Percentiles rank a stretch among this genome's conserved stretches.
These are phyloP conservation scores for Solanum pinnatisectum DNA, from an alignment of 257 asterid genomes.

Conservation along the genomic window DNA sequence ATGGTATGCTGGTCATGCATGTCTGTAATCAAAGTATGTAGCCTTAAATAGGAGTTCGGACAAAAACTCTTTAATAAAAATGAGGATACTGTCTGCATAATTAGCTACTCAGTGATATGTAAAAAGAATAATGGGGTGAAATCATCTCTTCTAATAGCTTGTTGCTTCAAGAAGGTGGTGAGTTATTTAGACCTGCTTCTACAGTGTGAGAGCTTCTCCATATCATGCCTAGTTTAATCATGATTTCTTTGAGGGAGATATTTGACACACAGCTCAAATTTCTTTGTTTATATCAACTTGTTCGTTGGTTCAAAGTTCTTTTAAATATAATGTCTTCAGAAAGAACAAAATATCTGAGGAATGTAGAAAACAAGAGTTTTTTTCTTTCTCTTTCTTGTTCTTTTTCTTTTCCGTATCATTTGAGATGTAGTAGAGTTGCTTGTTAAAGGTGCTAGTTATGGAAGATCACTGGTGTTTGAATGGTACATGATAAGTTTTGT, in stretches of 20 bases:
- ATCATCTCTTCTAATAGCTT: not conserved
- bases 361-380: not conserved
- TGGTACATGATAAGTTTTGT: not conserved
- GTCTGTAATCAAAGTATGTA: not conserved
- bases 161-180: not conserved
- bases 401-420: not conserved
- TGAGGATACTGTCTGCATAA: not conserved
- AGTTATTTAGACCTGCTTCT: not conserved
- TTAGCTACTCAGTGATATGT: not conserved
- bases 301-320: not conserved
- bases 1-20: no score
- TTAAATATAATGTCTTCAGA: not conserved
- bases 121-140: not conserved
- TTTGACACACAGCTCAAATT: constrained; percentile 11
- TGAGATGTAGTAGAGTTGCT: not conserved
- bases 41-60: not conserved
- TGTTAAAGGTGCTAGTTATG: not conserved
- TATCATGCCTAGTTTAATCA: not conserved
- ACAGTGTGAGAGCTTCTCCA: not conserved
- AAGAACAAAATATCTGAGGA: not conserved
- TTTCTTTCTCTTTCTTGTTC: not conserved
- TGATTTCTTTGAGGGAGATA: constrained; percentile 60
- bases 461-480: not conserved
- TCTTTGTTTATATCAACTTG: not conserved
- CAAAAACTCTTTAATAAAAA: not conserved